phyloP scores from a whole-genome alignment of 2,329 filamentous ascomycete genomes.

The Ophiostoma novo-ulmi region DNA sequence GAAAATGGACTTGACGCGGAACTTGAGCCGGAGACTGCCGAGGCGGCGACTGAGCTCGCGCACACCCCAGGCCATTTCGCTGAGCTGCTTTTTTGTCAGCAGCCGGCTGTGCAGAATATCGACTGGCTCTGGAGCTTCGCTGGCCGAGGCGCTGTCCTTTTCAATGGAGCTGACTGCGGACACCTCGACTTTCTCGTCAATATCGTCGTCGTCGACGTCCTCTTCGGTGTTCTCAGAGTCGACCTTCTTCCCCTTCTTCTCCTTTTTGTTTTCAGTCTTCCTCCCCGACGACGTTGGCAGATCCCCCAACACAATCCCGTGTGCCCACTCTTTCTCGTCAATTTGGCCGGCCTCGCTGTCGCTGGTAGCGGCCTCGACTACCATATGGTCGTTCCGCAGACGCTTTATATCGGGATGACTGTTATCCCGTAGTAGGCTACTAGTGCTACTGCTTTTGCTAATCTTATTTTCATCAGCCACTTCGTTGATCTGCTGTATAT shows the following conservation, averaged over 20 bases:
- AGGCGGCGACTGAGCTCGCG: conserved; percentile 82
- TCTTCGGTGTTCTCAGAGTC: neutral
- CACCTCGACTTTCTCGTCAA: neutral
- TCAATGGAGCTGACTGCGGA: neutral
- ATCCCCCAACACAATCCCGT: conserved; percentile 40
- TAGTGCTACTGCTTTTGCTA: conserved; percentile 21
- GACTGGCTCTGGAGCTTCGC: conserved; percentile 41
- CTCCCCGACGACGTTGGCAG: neutral
- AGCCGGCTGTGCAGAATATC: conserved; percentile 57
- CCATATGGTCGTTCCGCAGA: conserved; percentile 12
- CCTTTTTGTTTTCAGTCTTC: neutral
- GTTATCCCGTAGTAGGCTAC: neutral
- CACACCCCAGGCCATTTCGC: conserved; percentile 95
- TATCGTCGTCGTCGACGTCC: neutral
- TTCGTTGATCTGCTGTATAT: neutral
- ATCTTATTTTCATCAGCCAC: neutral
- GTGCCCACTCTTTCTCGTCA: conserved; percentile 54
- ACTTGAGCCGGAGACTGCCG: conserved; percentile 73
- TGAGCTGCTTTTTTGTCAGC: conserved; percentile 88
- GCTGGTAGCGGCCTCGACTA: conserved; percentile 42
- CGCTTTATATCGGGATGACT: neutral
- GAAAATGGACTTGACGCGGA: conserved; percentile 78
- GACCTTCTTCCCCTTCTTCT: neutral
- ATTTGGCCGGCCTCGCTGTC: conserved; percentile 47
- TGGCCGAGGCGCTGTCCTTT: conserved; percentile 33